Evolutionary conservation across 2,329 filamentous ascomycete genomes (phyloP).

Genomic region (Penicillium janthinellum): DNA sequence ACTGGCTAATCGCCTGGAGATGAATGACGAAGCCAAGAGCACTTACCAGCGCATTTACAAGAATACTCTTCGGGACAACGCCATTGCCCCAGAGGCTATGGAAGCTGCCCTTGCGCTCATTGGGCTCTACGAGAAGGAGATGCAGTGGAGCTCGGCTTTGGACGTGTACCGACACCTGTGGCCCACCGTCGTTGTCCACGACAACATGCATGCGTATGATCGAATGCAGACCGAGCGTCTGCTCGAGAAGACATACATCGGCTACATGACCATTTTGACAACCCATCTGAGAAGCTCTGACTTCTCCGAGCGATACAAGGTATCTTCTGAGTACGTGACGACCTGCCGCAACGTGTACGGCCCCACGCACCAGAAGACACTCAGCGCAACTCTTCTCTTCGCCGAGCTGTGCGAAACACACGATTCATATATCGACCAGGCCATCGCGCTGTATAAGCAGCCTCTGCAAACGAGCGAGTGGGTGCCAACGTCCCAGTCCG

Average conservation of each 20-base stretch:
- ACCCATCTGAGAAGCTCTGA: constrained; percentile 45
- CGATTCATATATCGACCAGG: constrained; percentile 49
- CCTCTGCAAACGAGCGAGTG: constrained; percentile 46
- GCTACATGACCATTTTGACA: constrained; percentile 53
- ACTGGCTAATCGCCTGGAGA: constrained; percentile 48
- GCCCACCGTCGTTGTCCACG: constrained; percentile 49
- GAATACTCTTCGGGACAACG: constrained; percentile 34
- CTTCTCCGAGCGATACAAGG: constrained; percentile 48
- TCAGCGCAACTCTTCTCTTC: constrained; percentile 43
- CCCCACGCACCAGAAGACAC: constrained; percentile 37
- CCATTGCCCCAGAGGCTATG: constrained; percentile 45
- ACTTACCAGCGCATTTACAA: constrained; percentile 52
- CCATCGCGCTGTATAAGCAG: constrained; percentile 51
- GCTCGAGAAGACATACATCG: constrained; percentile 50
- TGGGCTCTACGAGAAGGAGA: constrained; percentile 48
- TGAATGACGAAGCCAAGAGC: constrained; percentile 34
- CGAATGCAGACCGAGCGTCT: constrained; percentile 39
- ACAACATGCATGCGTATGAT: constrained; percentile 45
- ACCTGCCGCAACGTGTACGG: constrained; percentile 46
- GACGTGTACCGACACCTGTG: constrained; percentile 51
- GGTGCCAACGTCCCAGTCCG: constrained; percentile 35
- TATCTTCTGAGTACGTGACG: constrained; percentile 53
- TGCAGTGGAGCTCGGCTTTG: constrained; percentile 51
- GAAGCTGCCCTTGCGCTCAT: constrained; percentile 51
- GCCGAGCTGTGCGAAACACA: constrained; percentile 52